Conservation (phyloP, 371 early-diverging fungal genomes). For the Mucor indicus region DNA sequence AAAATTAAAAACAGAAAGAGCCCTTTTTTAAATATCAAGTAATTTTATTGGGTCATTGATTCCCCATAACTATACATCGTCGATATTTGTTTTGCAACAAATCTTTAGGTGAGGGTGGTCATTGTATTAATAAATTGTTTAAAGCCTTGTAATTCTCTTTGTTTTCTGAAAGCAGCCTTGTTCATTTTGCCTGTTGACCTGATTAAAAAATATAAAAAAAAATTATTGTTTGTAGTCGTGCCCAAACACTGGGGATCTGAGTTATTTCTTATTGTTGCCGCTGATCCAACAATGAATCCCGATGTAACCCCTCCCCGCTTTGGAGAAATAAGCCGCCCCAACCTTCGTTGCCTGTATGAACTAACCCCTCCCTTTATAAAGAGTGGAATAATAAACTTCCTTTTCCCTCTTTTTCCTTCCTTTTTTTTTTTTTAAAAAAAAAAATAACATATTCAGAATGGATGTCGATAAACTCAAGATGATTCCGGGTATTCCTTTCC, state of each 20-base stretch:
- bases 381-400: neutral
- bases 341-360: neutral
- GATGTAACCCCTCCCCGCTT: neutral
- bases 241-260: slow-evolving; percentile 18
- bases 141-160: too few species aligned
- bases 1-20: too few species aligned
- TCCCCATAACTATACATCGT: too few species aligned
- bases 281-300: neutral
- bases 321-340: neutral
- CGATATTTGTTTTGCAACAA: too few species aligned
- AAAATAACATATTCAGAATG: slow-evolving; percentile 3
- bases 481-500: slow-evolving; percentile 57
- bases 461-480: slow-evolving; percentile 30
- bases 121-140: too few species aligned
- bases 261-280: slow-evolving; percentile 2
- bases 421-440: neutral
- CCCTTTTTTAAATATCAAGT: too few species aligned
- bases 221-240: too few species aligned
- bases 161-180: too few species aligned
- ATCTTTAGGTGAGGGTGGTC: too few species aligned
- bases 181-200: too few species aligned
- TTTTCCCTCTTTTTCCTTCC: neutral
- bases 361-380: slow-evolving; percentile 4
- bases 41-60: too few species aligned
- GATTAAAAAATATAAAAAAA: too few species aligned